These are phyloP conservation scores for Zopfia rhizophila DNA, from an alignment of 2,329 filamentous ascomycete species.

Conservation along the genomic window DNA sequence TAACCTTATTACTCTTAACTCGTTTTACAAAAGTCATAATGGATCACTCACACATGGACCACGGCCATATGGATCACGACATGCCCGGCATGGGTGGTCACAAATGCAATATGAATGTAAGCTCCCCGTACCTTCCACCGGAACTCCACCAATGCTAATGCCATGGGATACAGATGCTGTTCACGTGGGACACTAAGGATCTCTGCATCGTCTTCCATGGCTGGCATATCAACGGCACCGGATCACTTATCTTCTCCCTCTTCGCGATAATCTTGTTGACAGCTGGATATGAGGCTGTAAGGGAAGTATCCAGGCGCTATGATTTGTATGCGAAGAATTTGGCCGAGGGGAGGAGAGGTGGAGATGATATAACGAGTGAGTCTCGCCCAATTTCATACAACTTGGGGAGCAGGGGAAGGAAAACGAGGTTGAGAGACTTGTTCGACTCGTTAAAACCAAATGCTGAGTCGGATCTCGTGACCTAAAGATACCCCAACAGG, in stretches of 20 bases:
- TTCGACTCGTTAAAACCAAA: slow-evolving; percentile 24
- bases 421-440: not conserved
- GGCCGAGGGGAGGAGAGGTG: slow-evolving; percentile 36
- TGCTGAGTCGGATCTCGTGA: slow-evolving; percentile 38
- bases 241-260: slow-evolving; percentile 83
- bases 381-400: slow-evolving; percentile 15
- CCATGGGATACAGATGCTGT: slow-evolving; percentile 78
- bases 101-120: slow-evolving; percentile 91
- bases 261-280: slow-evolving; percentile 82
- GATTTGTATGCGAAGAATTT: slow-evolving; percentile 62
- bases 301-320: slow-evolving; percentile 79
- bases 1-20: not conserved
- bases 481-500: slow-evolving; percentile 35
- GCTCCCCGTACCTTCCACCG: slow-evolving; percentile 38
- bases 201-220: slow-evolving; percentile 95
- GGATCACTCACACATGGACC: slow-evolving; percentile 47
- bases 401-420: not conserved
- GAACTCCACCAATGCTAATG: slow-evolving; percentile 11
- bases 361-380: slow-evolving; percentile 48
- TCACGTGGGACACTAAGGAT: slow-evolving; percentile 93
- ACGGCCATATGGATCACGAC: slow-evolving; percentile 65
- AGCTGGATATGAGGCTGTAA: slow-evolving; percentile 92
- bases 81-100: slow-evolving; percentile 58
- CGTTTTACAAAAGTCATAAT: slow-evolving; percentile 17
- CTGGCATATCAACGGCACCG: slow-evolving; percentile 83